Evolutionary conservation across 805 yeast species (phyloP), one percentile per base, ranked within the genome.

Genomic region (Cyberlindnera nakhonratchasimensis): DNA sequence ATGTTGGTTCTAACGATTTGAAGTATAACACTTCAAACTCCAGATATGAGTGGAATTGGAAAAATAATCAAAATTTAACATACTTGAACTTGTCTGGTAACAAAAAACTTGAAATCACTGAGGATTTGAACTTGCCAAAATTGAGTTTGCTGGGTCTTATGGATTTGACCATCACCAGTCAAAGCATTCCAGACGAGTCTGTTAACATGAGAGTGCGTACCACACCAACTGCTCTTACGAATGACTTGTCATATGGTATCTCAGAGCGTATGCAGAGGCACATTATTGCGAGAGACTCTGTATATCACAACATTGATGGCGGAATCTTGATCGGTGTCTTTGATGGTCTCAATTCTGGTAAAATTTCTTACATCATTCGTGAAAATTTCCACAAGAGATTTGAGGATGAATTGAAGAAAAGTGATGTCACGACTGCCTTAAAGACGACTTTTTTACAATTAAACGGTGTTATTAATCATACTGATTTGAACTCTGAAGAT

Each of bases 11-110:
- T 2, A 93, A 93, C 61, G 82, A 81, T 47, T 69, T 93, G 63
- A 86, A 89, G 56, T 93, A 93, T 63, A 93, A 93, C 55, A 88
- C 91, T 42, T 84, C 93, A 3, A 93, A 93, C 62, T 86, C 89
- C 75, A 95, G 93, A 13, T 91, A 87, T 58, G 99, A 93, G 61
- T 93, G 98, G 97, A 93, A 88, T 64, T 93, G 99, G 99, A 81
- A 84, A 54, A 81, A 80, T 69, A 93, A 93, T 58, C 69, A 74
- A 40, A 77, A 79, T 31, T 69, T 93, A 62, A 79, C 72, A 52
- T 89, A 84, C 55, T 73, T 93, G 59, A 93, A 91, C 61, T 82
- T 93, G 43, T 88, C 97, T 0, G 97, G 97, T 29, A 93, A 93
- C 59, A 84, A 85, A 58, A 74, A 96, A 49, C 79, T 93, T 49